Evolutionary conservation across 805 yeast species (phyloP).

Genomic region (Pichia gijzeniarum): DNA sequence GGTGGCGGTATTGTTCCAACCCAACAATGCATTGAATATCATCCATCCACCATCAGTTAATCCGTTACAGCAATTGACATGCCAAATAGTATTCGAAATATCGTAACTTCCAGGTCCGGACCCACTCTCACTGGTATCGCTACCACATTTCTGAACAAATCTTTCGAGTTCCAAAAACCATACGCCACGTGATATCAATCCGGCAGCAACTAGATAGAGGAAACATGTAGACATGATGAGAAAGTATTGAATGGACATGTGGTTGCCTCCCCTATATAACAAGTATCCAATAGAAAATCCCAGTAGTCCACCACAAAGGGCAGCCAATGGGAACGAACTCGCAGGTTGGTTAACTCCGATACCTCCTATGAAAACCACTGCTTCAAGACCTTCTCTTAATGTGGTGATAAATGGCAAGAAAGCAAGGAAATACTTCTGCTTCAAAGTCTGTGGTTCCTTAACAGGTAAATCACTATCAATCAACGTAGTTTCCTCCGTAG

Average conservation of each 20-base stretch:
- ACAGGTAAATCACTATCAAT: conserved; percentile 10
- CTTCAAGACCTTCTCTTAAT: conserved; percentile 84
- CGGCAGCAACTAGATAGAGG: conserved; percentile 79
- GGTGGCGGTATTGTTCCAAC: conserved; percentile 94
- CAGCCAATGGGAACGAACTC: conserved; percentile 58
- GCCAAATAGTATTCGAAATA: conserved; percentile 77
- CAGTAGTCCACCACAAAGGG: conserved; percentile 46
- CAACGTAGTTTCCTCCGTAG: neutral
- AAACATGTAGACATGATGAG: conserved; percentile 71
- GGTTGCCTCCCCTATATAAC: conserved; percentile 74
- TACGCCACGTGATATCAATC: conserved; percentile 77
- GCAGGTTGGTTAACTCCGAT: conserved; percentile 70
- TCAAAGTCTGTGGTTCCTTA: conserved; percentile 22
- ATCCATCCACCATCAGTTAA: conserved; percentile 91
- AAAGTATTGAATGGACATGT: conserved; percentile 68
- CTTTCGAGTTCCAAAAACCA: conserved; percentile 84
- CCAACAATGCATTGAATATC: conserved; percentile 80
- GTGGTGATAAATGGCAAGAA: conserved; percentile 81
- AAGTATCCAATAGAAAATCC: conserved; percentile 61
- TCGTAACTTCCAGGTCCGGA: conserved; percentile 93
- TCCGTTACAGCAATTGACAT: conserved; percentile 91
- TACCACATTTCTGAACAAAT: conserved; percentile 72
- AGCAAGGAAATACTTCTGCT: conserved; percentile 60
- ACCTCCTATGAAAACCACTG: conserved; percentile 88
- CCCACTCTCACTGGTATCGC: conserved; percentile 82